Evolutionary conservation across 768 basidiomycete species (phyloP).

Genomic region (Flagelloscypha sp.): DNA sequence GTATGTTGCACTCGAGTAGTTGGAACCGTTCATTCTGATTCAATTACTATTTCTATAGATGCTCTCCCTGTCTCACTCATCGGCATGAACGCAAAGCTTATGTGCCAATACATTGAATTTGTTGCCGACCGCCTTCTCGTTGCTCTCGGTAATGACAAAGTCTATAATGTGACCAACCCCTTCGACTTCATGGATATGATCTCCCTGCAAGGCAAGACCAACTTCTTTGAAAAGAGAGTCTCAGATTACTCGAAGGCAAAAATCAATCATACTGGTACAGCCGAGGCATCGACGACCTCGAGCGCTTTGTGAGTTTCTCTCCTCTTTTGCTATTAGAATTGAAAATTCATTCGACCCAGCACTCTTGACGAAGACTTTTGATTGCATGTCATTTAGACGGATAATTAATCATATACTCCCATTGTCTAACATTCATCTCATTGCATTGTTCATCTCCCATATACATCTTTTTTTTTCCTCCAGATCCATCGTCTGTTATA

Average conservation of each 20-base stretch:
- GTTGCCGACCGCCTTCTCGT: slow-evolving; percentile 39
- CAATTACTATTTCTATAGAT: slow-evolving; percentile 12
- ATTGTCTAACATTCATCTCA: too few species aligned
- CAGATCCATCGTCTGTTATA: too few species aligned
- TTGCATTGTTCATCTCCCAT: too few species aligned
- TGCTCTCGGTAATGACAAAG: slow-evolving; percentile 38
- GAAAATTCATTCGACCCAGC: too few species aligned
- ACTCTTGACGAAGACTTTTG: too few species aligned
- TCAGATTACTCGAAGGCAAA: slow-evolving; percentile 47
- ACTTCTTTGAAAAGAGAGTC: slow-evolving; percentile 70
- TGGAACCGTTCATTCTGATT: background rate
- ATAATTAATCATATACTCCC: too few species aligned
- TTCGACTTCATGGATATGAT: slow-evolving; percentile 56
- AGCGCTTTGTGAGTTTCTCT: too few species aligned
- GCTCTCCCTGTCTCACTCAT: slow-evolving; percentile 39
- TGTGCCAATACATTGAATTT: slow-evolving; percentile 38
- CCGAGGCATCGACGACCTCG: too few species aligned
- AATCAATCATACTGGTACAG: too few species aligned
- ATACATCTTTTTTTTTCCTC: too few species aligned
- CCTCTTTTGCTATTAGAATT: too few species aligned
- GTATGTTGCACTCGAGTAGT: slow-evolving; percentile 11
- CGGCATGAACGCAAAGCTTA: slow-evolving; percentile 44
- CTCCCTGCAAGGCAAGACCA: slow-evolving; percentile 68
- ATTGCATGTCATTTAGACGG: too few species aligned
- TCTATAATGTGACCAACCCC: slow-evolving; percentile 36